Evolutionary conservation across 140 eudicot species (phyloP).

Genomic region (Stevia rebaudiana): DNA sequence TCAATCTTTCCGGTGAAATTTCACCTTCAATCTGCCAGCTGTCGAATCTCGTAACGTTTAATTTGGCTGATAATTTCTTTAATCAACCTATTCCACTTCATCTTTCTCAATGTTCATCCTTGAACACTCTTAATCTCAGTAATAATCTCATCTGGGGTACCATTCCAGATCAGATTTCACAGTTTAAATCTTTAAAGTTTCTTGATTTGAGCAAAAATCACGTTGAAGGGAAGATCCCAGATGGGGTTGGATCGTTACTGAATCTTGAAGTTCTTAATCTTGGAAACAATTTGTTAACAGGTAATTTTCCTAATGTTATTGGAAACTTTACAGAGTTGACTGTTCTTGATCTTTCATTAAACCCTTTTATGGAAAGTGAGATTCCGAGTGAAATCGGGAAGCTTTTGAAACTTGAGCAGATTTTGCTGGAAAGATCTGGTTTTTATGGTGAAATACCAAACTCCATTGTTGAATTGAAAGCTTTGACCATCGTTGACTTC

Average conservation of each 20-base stretch:
- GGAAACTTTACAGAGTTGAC: conserved; percentile 58
- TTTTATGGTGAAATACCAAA: conserved; percentile 67
- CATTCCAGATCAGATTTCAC: conserved; percentile 77
- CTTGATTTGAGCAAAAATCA: conserved; percentile 86
- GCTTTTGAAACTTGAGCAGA: conserved; percentile 63
- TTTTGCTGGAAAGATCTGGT: conserved; percentile 67
- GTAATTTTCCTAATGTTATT: conserved; percentile 60
- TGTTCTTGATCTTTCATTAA: conserved; percentile 74
- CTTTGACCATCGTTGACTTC: conserved; percentile 54
- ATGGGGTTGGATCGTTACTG: conserved; percentile 51
- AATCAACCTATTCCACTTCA: conserved; percentile 87
- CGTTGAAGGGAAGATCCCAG: conserved; percentile 83
- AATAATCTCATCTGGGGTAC: conserved; percentile 91
- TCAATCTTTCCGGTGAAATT: conserved; percentile 88
- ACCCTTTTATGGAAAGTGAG: conserved; percentile 71
- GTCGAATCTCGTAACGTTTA: conserved; percentile 38
- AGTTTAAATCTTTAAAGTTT: conserved; percentile 50
- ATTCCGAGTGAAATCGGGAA: conserved; percentile 54
- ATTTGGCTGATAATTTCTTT: conserved; percentile 73
- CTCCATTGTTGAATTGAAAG: conserved; percentile 42
- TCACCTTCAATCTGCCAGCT: conserved; percentile 61
- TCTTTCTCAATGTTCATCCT: conserved; percentile 62
- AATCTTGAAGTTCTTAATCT: conserved; percentile 59
- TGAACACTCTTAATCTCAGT: conserved; percentile 61
- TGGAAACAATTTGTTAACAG: conserved; percentile 70